Evolutionary conservation across 305 asterid species (phyloP), one percentile per base, ranked within the genome.

Genomic region (Striga hermonthica): DNA sequence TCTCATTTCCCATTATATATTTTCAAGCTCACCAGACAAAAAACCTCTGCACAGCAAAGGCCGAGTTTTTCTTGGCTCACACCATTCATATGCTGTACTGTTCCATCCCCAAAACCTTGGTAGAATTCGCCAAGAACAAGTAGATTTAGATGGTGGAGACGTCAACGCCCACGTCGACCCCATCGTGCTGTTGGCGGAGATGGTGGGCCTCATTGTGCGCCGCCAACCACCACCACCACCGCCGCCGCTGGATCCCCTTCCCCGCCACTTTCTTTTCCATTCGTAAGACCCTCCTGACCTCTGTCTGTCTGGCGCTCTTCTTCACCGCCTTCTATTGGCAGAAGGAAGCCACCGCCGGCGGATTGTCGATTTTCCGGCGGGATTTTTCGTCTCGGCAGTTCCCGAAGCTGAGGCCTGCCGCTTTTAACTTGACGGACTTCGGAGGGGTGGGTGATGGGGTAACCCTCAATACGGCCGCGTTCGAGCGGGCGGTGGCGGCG

Each of bases 281-380:
- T 52, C 86, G 80, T 68, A 88, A 77, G 72, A 64, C 81, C 67
- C 74, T 83, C 7, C 37, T 84, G 9, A 58, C 77, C 0, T 71
- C 76, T 12, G 66, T 84, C 16, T 88, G 82, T 75, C 71, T 86
- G 47, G 81, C 78, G 6, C 75, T 83, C 71, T 74, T 86, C 60
- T 64, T 80, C 52, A 74, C 90, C 36, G 38, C 81, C 12, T 74
- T 83, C 15, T 72, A 80, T 70, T 90, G 93, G 95, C 96, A 86
- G 71, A 79, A 76, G 63, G 80, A 79, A 69, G 62, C 82, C 61
- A 62, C 77, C 55, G 64, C 75, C 9, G 77, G 79, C 3, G 89
- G 89, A 11, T 48, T 88, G 55, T 61, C 75, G 67, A 56, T 78
- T 77, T 82, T 79, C 79, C 79, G 77, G 73, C 86, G 77, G 10